Evolutionary conservation across 2,329 filamentous ascomycete species (phyloP), one percentile per base, ranked within the genome.

Genomic region (Zasmidium citrigriseum): DNA sequence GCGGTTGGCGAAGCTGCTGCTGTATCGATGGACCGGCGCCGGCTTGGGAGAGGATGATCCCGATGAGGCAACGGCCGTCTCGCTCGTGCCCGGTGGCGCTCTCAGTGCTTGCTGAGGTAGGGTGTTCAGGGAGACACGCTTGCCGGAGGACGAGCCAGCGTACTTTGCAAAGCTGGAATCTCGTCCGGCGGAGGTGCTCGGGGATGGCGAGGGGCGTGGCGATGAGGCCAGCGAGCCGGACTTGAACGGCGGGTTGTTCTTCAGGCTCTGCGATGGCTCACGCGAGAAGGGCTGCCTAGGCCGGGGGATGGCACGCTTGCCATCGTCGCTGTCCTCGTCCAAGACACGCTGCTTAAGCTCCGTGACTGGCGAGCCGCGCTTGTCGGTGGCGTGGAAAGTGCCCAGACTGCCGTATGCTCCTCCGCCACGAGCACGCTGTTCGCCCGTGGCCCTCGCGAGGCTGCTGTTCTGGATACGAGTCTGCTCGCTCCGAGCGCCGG

Each of bases 161-260:
- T 60, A 38, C 47, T 54, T 52, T 22, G 54, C 55, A 18, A 61
- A 59, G 25, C 52, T 54, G 22, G 57, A 59, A 18, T 65, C 63
- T 11, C 59, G 57, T 45, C 62, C 25, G 14, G 61, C 58, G 16
- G 77, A 78, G 22, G 76, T 80, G 60, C 82, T 78, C 25, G 83
- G 83, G 7, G 83, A 86, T 5, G 77, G 76, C n/a, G 79, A 79
- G 44, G 67, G 64, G 38, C 64, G 64, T 45, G 68, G 64, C 18
- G 66, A 67, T 1, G 67, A 82, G 80, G 93, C 3, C n/a, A 98
- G 80, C 1, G 93, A 96, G 11, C 93, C 93, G 14, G 93, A 91
- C 75, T 99, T 99, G 80, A 99, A 99, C 0, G 93, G 93, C 67
- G 96, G 91, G 68, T 97, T 96, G 0, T 91, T 96, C 21, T 96